phyloP scores from a whole-genome alignment of 2,329 filamentous ascomycete genomes.

The Lithohypha guttulata region DNA sequence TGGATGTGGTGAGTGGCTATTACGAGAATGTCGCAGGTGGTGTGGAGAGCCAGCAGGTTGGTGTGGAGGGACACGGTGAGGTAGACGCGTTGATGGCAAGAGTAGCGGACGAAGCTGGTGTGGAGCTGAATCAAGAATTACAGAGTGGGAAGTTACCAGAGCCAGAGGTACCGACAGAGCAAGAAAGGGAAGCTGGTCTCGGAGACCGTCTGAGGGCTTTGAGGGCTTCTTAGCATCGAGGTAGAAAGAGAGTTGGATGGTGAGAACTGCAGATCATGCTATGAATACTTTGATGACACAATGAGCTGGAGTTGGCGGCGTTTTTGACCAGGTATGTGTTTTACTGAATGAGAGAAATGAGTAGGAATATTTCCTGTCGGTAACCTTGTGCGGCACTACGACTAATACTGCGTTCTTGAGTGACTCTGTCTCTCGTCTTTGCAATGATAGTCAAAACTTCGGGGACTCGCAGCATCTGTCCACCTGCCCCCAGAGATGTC shows the following conservation, averaged over 20 bases:
- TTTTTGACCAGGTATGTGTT: too few relatives aligned
- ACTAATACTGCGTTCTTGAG: too few relatives aligned
- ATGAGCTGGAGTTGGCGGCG: not conserved
- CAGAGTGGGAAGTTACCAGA: slow-evolving; percentile 44
- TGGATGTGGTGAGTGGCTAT: slow-evolving; percentile 49
- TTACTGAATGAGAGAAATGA: too few relatives aligned
- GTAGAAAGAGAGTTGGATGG: not conserved
- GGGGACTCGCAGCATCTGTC: too few relatives aligned
- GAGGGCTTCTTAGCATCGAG: slow-evolving; percentile 18
- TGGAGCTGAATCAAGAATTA: slow-evolving; percentile 71
- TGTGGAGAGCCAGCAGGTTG: slow-evolving; percentile 24
- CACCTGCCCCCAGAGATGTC: too few relatives aligned
- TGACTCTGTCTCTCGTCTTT: too few relatives aligned
- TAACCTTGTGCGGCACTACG: too few relatives aligned
- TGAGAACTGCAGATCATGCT: not conserved
- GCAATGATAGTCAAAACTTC: too few relatives aligned
- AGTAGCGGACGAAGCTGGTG: slow-evolving; percentile 76
- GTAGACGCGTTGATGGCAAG: slow-evolving; percentile 77
- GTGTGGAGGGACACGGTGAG: slow-evolving; percentile 61
- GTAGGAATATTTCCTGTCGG: not conserved
- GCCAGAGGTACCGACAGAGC: slow-evolving; percentile 18
- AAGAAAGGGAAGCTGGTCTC: slow-evolving; percentile 25
- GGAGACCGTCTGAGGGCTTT: slow-evolving; percentile 26
- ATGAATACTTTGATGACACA: not conserved
- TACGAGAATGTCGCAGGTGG: slow-evolving; percentile 71